Conservation (phyloP, 1,284 basidiomycete species). For the Polyporus tsugae region DNA sequence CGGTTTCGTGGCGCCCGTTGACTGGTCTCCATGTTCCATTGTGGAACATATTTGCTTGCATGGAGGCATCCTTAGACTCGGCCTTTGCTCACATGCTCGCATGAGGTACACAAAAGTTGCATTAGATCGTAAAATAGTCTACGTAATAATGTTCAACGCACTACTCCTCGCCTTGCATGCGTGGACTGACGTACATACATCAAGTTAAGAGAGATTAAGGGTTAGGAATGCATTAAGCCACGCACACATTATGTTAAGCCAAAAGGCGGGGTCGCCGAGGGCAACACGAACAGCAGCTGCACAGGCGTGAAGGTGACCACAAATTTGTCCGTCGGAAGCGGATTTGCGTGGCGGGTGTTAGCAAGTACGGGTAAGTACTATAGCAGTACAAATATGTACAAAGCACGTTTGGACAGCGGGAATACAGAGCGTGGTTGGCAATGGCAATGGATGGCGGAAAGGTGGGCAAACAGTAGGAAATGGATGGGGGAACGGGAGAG, state of each 20-base stretch:
- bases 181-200: neutral
- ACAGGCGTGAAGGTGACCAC: neutral
- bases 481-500: neutral
- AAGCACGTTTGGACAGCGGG: conserved; percentile 35
- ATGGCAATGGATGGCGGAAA: neutral
- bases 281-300: neutral
- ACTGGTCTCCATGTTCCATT: neutral
- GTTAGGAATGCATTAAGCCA: neutral
- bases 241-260: neutral
- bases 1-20: neutral
- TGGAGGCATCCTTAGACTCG: neutral
- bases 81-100: neutral
- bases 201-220: neutral
- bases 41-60: neutral
- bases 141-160: conserved; percentile 25
- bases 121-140: conserved; percentile 23
- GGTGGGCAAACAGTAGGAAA: neutral
- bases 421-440: conserved; percentile 32
- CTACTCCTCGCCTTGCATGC: conserved; percentile 8
- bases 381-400: conserved; percentile 37
- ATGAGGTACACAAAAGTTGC: conserved; percentile 17
- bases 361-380: conserved; percentile 6
- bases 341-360: neutral
- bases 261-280: neutral
- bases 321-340: neutral